Base-by-base conservation (phyloP, 345 rosid genomes). In the Syzygium jambos region DNA sequence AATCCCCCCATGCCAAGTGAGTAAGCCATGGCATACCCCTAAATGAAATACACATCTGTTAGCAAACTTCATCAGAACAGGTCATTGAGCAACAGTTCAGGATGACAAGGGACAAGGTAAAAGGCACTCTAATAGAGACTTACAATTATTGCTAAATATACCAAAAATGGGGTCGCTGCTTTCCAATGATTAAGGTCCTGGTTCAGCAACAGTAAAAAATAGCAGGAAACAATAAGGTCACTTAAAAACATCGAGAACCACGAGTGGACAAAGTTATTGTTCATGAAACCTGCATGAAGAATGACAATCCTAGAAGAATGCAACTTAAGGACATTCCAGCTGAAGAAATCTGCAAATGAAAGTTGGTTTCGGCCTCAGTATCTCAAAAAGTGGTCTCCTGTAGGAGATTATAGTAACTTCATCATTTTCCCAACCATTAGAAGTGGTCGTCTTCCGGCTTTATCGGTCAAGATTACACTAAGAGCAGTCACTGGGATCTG, bases 61-160 rank as follows among this genome's bases (percentile, higher is more conserved):
- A 65, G 78, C 43, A 16, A 65, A 65, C 78, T 65, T 65, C 41
- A 65, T 65, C 78, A 65, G 78, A 65, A 53, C 17, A 29, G 4
- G 59, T 56, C 30, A 53, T 41, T 29, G 61, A 46, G 82, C 53
- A 84, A 52, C 9, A 2, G 11, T 23, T 51, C 54, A 84, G 11
- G 85, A 84, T 84, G 25, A 51, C 8, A 53, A 53, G 29, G 13
- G 56, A 38, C 23, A 34, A 61, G 15, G 23, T 7, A 68, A 43
- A 16, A 54, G 73, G 49, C 25, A 22, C 2, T 34, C 51, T 56
- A 1, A 38, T 55, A 85, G 19, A 41, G 77, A 57, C 78, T 85
- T 89, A 91, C 93, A 90, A 86, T 34, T 53, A 90, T 63, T 82
- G 93, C 93, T 46, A 90, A 73, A 77, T 57, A 90, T 5, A 86